These are phyloP conservation scores for Ceriops zippeliana DNA, from an alignment of 345 rosid species.

Conservation along the genomic window DNA sequence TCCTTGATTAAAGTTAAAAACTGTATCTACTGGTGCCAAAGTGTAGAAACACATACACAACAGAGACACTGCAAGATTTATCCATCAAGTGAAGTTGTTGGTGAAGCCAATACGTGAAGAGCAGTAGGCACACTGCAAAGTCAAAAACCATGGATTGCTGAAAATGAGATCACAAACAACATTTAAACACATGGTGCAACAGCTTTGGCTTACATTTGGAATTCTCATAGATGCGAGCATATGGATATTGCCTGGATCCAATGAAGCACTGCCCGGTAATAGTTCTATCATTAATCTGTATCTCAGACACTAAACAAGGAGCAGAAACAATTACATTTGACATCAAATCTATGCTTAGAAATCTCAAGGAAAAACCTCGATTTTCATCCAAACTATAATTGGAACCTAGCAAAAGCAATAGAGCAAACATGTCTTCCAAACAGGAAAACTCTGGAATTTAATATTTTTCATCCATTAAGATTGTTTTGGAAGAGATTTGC, in stretches of 20 bases:
- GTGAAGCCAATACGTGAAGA: constrained; percentile 78
- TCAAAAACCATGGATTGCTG: constrained; percentile 16
- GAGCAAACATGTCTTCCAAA: too few species aligned
- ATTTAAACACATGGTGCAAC: not conserved
- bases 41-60: constrained; percentile 48
- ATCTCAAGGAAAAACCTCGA: not conserved
- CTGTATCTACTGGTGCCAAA: not conserved
- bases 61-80: constrained; percentile 51
- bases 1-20: too few species aligned
- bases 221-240: constrained; percentile 54
- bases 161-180: constrained; percentile 13
- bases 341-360: not conserved
- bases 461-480: not conserved
- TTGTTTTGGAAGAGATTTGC: not conserved
- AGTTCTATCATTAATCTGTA: constrained; percentile 50
- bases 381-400: not conserved
- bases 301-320: constrained; percentile 38
- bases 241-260: constrained; percentile 54
- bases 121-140: constrained; percentile 60
- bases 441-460: not conserved
- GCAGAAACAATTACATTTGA: constrained; percentile 3
- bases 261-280: constrained; percentile 53
- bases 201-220: constrained; percentile 64
- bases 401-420: not conserved
- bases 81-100: constrained; percentile 46